Percentiles rank a stretch among this genome's conserved stretches.
These are phyloP conservation scores for Saccharomycopsis selenospora DNA, from an alignment of 805 yeast species.

Conservation along the genomic window DNA sequence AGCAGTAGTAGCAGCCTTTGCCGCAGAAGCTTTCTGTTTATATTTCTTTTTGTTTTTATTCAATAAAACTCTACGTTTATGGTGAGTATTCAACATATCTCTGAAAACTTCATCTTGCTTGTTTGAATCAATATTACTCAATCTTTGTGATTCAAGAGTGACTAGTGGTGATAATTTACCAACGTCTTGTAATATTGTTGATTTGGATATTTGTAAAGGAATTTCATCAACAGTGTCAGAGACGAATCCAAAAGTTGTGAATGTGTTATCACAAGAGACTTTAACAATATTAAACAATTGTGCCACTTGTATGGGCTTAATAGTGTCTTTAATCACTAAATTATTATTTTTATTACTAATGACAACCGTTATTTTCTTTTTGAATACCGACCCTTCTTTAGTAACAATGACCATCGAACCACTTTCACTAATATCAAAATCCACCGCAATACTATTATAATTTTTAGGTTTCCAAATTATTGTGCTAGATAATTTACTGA, in stretches of 20 bases:
- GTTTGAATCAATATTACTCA: constrained; percentile 24
- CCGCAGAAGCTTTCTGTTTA: no score
- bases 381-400: constrained; percentile 59
- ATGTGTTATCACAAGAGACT: constrained; percentile 60
- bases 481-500: constrained; percentile 38
- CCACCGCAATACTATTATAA: constrained; percentile 49
- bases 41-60: constrained; percentile 12
- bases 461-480: constrained; percentile 60
- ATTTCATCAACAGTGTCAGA: constrained; percentile 55
- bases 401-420: constrained; percentile 68
- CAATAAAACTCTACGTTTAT: constrained; percentile 6
- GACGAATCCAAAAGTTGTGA: constrained; percentile 59
- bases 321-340: constrained; percentile 30
- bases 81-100: neutral
- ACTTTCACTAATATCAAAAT: constrained; percentile 59
- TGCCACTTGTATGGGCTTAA: constrained; percentile 51
- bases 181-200: constrained; percentile 46
- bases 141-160: constrained; percentile 15
- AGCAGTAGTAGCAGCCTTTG: no score
- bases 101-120: constrained; percentile 20
- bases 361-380: constrained; percentile 30
- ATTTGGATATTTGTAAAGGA: constrained; percentile 44
- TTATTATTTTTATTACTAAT: no score
- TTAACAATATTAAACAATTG: constrained; percentile 48
- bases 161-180: constrained; percentile 44